phyloP scores from a whole-genome alignment of 139 green algal genomes.

The Picochlorum sp. region DNA sequence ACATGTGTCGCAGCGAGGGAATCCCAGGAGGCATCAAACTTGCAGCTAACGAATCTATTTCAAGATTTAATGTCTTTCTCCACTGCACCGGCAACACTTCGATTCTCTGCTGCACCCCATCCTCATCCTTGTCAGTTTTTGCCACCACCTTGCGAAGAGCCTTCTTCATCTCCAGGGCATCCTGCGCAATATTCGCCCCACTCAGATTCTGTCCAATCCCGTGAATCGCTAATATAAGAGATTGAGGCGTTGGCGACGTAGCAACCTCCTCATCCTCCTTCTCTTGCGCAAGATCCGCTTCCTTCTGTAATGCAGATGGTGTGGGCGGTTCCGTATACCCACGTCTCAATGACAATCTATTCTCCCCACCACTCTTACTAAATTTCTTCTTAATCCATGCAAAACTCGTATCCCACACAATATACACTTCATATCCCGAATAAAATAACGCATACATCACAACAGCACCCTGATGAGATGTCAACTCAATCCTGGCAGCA shows the following conservation, averaged over 20 bases:
- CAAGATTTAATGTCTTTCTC: constrained; percentile 53
- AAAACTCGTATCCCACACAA: constrained; percentile 27
- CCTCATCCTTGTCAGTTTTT: neutral
- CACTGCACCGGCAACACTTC: constrained; percentile 65
- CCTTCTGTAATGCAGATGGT: constrained; percentile 21
- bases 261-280: constrained; percentile 27
- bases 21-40: constrained; percentile 51
- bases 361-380: constrained; percentile 1
- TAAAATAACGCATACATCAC: constrained; percentile 40
- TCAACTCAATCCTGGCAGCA: constrained; percentile 37
- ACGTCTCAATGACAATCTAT: constrained; percentile 30
- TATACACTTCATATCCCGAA: constrained; percentile 25
- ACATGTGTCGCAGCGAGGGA: constrained; percentile 27
- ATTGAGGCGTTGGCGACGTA: neutral
- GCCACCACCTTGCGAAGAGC: neutral
- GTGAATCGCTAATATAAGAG: constrained; percentile 64
- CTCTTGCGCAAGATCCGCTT: constrained; percentile 32
- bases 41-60: constrained; percentile 40
- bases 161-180: constrained; percentile 16
- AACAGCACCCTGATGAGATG: constrained; percentile 6
- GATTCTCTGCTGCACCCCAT: constrained; percentile 14
- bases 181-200: constrained; percentile 48
- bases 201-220: constrained; percentile 64
- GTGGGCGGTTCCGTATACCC: constrained; percentile 30
- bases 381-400: constrained; percentile 20